A percentile compares a stretch with the other conserved stretches of the same genome.
phyloP scores from a whole-genome alignment of 2,329 filamentous ascomycete genomes.

The Xylariales sp. region DNA sequence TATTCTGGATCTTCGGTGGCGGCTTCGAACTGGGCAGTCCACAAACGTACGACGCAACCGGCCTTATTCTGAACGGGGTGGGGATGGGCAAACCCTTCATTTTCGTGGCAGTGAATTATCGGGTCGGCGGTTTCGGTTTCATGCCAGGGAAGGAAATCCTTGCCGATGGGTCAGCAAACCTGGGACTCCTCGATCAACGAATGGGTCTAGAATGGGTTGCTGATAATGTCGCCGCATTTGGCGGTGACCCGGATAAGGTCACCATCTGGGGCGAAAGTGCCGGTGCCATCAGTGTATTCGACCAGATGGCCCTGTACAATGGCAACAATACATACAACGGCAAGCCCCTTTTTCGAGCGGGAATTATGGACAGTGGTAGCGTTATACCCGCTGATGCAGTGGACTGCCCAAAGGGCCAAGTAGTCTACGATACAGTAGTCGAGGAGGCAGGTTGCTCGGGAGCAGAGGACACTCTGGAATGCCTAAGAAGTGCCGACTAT shows the following conservation, averaged over 20 bases:
- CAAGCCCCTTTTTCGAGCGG: conserved; percentile 67
- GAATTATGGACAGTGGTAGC: conserved; percentile 72
- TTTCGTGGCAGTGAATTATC: conserved; percentile 75
- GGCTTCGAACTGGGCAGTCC: conserved; percentile 50
- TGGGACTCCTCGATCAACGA: conserved; percentile 69
- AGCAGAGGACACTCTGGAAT: conserved; percentile 54
- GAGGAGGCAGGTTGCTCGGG: conserved; percentile 55
- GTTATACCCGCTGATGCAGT: conserved; percentile 58
- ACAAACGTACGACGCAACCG: conserved; percentile 46
- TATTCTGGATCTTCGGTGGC: conserved; percentile 69
- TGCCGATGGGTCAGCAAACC: conserved; percentile 62
- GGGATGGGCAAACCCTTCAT: conserved; percentile 58
- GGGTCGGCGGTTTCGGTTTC: conserved; percentile 70
- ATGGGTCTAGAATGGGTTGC: conserved; percentile 71
- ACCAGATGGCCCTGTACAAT: conserved; percentile 71
- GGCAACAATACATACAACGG: conserved; percentile 72
- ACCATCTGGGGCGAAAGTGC: conserved; percentile 76
- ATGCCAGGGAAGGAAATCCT: conserved; percentile 64
- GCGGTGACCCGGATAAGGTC: conserved; percentile 68
- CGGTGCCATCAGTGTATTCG: conserved; percentile 66
- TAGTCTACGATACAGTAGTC: conserved; percentile 59
- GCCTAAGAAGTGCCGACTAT: conserved; percentile 59
- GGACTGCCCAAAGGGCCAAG: conserved; percentile 62
- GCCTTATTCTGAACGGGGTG: conserved; percentile 41
- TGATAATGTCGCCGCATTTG: conserved; percentile 72